A percentile compares a stretch with the other conserved stretches of the same genome.
Conservation (phyloP, 306 rosid genomes). For the Dalbergia cochinchinensis region DNA sequence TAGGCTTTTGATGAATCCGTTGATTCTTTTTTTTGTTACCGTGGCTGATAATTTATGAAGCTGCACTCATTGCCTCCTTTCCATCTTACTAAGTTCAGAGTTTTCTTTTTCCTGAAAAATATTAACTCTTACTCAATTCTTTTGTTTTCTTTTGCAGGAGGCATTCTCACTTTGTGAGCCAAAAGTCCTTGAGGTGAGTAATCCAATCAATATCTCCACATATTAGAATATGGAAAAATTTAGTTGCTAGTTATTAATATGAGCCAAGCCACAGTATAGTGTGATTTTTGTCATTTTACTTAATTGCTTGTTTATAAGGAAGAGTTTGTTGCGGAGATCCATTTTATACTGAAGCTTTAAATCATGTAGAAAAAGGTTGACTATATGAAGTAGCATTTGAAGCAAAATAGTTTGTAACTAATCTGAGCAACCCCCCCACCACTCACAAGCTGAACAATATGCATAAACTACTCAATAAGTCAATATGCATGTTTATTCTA, state of each 20-base stretch:
- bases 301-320: not conserved
- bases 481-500: not conserved
- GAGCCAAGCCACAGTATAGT: not conserved
- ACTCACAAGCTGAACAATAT: too few relatives aligned
- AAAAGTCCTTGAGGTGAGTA: slow-evolving; percentile 82
- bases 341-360: slow-evolving; percentile 25
- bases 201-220: slow-evolving; percentile 28
- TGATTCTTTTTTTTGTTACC: slow-evolving; percentile 2
- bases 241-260: slow-evolving; percentile 27
- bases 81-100: not conserved
- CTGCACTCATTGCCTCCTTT: slow-evolving; percentile 2
- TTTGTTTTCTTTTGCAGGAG: slow-evolving; percentile 63
- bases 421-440: not conserved
- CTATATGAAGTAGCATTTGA: not conserved
- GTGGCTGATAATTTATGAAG: slow-evolving; percentile 29
- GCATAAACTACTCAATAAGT: too few relatives aligned
- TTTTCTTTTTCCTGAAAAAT: slow-evolving; percentile 5
- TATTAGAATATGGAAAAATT: slow-evolving; percentile 7
- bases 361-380: slow-evolving; percentile 15
- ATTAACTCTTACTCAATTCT: not conserved
- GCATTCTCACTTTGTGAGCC: slow-evolving; percentile 87
- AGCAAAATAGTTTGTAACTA: not conserved
- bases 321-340: not conserved
- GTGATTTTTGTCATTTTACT: not conserved
- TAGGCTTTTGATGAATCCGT: not conserved